Percentiles rank a stretch among this genome's conserved stretches.
Conservation (phyloP, 768 basidiomycete genomes). For the Tylopilus sp. region DNA sequence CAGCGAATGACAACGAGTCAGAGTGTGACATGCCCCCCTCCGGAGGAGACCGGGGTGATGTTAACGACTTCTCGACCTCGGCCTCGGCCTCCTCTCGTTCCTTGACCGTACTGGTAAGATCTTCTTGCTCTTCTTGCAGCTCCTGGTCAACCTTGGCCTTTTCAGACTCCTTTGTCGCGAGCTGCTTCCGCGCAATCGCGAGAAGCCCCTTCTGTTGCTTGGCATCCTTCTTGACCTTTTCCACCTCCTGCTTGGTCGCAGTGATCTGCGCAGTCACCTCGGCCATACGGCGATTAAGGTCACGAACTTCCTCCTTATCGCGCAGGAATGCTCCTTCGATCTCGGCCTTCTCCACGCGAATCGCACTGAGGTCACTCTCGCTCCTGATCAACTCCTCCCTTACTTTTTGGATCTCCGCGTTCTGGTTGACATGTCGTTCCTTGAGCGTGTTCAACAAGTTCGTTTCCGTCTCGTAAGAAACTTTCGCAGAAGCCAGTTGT, state of each 20-base stretch:
- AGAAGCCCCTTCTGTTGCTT: slow-evolving; percentile 95
- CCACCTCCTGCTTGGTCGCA: slow-evolving; percentile 66
- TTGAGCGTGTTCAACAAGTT: slow-evolving; percentile 62
- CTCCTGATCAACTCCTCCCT: slow-evolving; percentile 80
- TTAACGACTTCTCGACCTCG: slow-evolving; percentile 37
- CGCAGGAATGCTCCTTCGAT: slow-evolving; percentile 80
- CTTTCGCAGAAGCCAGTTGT: slow-evolving; percentile 79
- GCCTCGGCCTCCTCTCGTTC: slow-evolving; percentile 57
- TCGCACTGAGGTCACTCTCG: slow-evolving; percentile 88
- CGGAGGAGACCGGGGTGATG: slow-evolving; percentile 4
- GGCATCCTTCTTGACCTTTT: slow-evolving; percentile 89
- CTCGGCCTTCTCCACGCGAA: slow-evolving; percentile 88
- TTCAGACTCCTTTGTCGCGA: slow-evolving; percentile 78
- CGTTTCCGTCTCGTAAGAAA: slow-evolving; percentile 82
- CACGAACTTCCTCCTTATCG: slow-evolving; percentile 93
- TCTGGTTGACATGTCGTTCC: slow-evolving; percentile 66
- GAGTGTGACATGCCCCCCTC: slow-evolving; percentile 40
- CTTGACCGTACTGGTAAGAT: slow-evolving; percentile 46
- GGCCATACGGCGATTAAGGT: slow-evolving; percentile 78
- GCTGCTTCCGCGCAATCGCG: slow-evolving; percentile 93
- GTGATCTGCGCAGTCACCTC: slow-evolving; percentile 76
- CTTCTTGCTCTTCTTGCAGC: slow-evolving; percentile 59
- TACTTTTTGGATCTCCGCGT: slow-evolving; percentile 64
- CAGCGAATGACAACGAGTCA: slow-evolving; percentile 56
- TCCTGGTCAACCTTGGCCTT: slow-evolving; percentile 69